Evolutionary conservation across 2,329 filamentous ascomycete species (phyloP), one percentile per base, ranked within the genome.

Genomic region (Ceratocystis huliohia): DNA sequence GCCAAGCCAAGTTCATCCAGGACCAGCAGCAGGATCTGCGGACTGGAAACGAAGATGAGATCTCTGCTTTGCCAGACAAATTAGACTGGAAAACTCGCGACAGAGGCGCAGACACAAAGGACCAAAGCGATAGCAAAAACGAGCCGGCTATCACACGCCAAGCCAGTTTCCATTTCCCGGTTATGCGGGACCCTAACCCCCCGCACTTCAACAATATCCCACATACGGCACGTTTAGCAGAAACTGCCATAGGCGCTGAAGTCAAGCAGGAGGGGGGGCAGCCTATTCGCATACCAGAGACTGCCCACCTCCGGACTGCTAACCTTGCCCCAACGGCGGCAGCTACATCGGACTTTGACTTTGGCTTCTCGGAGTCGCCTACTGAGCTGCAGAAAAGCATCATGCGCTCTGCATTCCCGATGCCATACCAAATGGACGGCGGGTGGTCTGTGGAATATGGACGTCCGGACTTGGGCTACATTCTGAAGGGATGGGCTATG

Each of bases 371-470:
- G 0, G 84, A 85, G 68, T 92, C 90, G 30, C 91, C 91, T 6
- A 92, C 89, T 0, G 87, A 92, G 71, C 90, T 95, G 75, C 91
- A 95, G 73, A 93, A 92, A 80, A 91, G 85, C 71, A 78, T 95
- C 63, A 93, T 96, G 85, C 88, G 91, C 17, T 96, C 94, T 73
- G 91, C 91, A 0, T 96, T 95, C 74, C 84, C 92, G 0, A 78
- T 85, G 45, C 82, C 83, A 41, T 81, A 84, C 71, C 81, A 85
- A 75, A 86, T 85, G 68, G 84, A 86, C 70, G 87, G 90, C 70
- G 89, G 91, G 65, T 96, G 93, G 91, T 88, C 84, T 70, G 91
- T 94, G 15, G 92, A 96, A 76, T 96, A 96, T 75, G 91, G 91
- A 20, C 84, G 93, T 0, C 93, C 93, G 0, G 88, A 96, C 71